phyloP scores from a whole-genome alignment of 176 grass and related monocot genomes.

The Aegilops bicornis region DNA sequence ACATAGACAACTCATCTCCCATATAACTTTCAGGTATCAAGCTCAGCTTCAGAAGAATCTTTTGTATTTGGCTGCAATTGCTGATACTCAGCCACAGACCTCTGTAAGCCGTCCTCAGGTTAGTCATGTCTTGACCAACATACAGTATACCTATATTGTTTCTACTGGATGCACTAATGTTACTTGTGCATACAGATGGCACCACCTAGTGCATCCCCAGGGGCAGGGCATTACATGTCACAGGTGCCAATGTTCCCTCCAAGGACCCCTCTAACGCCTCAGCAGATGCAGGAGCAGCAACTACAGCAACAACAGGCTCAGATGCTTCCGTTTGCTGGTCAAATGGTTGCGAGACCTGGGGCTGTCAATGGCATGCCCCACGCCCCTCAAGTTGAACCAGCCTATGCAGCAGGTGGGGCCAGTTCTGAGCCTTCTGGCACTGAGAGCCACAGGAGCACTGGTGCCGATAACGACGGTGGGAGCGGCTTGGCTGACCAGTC shows the following conservation, averaged over 20 bases:
- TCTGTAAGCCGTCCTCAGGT: conserved; percentile 79
- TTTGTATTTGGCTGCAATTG: conserved; percentile 86
- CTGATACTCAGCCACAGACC: conserved; percentile 81
- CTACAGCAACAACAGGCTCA: conserved; percentile 71
- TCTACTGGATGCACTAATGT: conserved; percentile 6
- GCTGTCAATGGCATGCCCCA: conserved; percentile 61
- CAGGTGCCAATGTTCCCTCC: conserved; percentile 67
- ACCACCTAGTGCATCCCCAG: conserved; percentile 47
- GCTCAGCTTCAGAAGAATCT: conserved; percentile 98
- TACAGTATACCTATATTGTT: background rate
- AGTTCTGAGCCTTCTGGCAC: conserved; percentile 33
- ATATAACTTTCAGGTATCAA: conserved; percentile 76
- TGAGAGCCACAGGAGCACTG: conserved; percentile 72
- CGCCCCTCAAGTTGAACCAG: conserved; percentile 44
- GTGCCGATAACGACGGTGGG: conserved; percentile 43
- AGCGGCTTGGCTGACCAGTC: conserved; percentile 34
- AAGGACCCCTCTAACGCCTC: conserved; percentile 64
- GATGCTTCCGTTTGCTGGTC: conserved; percentile 48
- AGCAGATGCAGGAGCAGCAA: conserved; percentile 83
- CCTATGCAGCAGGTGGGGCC: conserved; percentile 26
- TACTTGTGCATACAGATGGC: conserved; percentile 53
- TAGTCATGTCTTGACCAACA: conserved; percentile 18
- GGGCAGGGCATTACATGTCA: conserved; percentile 59
- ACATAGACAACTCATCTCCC: background rate
- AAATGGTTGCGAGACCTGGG: conserved; percentile 54